Conservation (phyloP, 225 moss, liverwort and hornwort species). For the Thuidium tamariscinum region DNA sequence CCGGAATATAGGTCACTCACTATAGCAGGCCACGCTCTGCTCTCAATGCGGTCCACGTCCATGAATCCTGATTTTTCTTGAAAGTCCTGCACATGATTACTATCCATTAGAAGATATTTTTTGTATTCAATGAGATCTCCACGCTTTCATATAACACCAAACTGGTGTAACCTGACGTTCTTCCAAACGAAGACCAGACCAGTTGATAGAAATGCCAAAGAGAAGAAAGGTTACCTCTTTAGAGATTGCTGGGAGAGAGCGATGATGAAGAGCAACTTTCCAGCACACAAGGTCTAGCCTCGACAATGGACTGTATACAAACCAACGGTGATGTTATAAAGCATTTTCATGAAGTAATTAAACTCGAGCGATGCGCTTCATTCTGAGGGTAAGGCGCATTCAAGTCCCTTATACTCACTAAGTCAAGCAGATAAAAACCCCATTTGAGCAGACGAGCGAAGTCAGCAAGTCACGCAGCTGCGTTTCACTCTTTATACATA, state of each 20-base stretch:
- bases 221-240: constrained; percentile 43
- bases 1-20: constrained; percentile 44
- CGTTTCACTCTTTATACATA: constrained; percentile 1
- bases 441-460: neutral
- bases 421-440: neutral
- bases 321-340: neutral
- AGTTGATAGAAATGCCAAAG: neutral
- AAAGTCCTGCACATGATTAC: constrained; percentile 39
- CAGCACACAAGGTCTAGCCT: constrained; percentile 92
- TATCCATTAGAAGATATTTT: neutral
- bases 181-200: neutral
- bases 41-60: constrained; percentile 49
- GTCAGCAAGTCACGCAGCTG: neutral
- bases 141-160: neutral
- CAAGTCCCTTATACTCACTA: neutral
- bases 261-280: constrained; percentile 84
- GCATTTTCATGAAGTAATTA: neutral
- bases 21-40: constrained; percentile 39
- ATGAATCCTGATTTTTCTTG: constrained; percentile 70
- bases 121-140: neutral
- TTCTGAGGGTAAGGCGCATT: neutral
- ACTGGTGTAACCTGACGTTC: neutral
- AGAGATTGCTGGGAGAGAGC: constrained; percentile 32
- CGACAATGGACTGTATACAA: constrained; percentile 56
- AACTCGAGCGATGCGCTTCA: neutral